Evolutionary conservation across 1,139 yeast species (phyloP).

Genomic region (Taphrina populina): DNA sequence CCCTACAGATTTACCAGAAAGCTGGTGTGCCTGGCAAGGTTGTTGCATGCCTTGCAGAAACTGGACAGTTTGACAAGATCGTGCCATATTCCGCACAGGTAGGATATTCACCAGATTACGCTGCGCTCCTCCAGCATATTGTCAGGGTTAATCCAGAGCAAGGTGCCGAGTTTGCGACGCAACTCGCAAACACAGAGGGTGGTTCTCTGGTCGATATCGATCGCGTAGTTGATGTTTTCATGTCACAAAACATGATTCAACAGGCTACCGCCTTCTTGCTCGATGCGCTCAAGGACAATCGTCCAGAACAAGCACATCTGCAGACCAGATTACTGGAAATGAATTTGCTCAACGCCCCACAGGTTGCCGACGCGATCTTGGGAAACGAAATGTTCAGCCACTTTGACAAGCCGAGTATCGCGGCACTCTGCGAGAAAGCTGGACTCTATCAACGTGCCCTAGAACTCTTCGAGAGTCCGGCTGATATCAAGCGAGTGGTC

Average conservation of each 20-base stretch:
- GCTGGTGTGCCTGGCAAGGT: constrained; percentile 86
- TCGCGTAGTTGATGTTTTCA: constrained; percentile 86
- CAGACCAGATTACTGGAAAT: constrained; percentile 94
- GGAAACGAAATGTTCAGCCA: constrained; percentile 96
- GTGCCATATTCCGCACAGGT: constrained; percentile 91
- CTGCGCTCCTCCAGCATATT: constrained; percentile 84
- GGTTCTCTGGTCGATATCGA: constrained; percentile 73
- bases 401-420: constrained; percentile 90
- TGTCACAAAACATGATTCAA: constrained; percentile 90
- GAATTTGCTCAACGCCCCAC: constrained; percentile 93
- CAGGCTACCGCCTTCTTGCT: constrained; percentile 98
- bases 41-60: constrained; percentile 86
- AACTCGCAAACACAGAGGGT: constrained; percentile 64
- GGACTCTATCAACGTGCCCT: constrained; percentile 86
- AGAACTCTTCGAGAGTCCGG: constrained; percentile 90
- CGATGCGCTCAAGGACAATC: constrained; percentile 91
- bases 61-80: constrained; percentile 95
- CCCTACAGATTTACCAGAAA: constrained; percentile 86
- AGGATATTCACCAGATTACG: constrained; percentile 83
- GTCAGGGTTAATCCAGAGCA: constrained; percentile 94
- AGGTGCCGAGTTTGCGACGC: constrained; percentile 95
- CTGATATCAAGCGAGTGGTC: constrained; percentile 92
- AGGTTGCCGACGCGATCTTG: constrained; percentile 97
- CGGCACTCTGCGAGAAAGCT: constrained; percentile 87
- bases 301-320: constrained; percentile 92